phyloP scores from a whole-genome alignment of 805 yeast genomes.

The Blastobotrys attinorum region DNA sequence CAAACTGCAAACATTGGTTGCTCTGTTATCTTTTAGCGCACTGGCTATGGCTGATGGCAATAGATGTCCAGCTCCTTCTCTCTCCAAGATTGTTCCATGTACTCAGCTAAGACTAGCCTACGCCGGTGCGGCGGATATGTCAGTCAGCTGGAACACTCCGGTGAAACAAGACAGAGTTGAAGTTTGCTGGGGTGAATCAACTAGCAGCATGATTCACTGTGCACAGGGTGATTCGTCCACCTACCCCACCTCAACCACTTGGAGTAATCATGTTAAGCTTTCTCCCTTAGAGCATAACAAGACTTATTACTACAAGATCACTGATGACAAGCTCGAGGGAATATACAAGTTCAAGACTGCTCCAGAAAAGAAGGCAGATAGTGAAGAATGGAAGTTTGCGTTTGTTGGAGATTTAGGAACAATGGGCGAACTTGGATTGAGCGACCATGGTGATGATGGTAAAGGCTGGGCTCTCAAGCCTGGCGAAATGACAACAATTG shows the following conservation, averaged over 20 bases:
- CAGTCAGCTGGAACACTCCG: constrained; percentile 24
- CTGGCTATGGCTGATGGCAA: too few species aligned
- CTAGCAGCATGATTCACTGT: constrained; percentile 2
- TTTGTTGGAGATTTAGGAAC: constrained; percentile 16
- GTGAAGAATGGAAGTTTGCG: constrained; percentile 13
- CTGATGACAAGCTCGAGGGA: neutral
- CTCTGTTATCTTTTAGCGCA: too few species aligned
- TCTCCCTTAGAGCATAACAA: constrained; percentile 18
- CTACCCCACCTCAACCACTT: constrained; percentile 17
- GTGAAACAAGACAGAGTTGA: constrained; percentile 9
- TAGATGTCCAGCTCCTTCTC: too few species aligned
- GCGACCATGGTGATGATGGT: constrained; percentile 4
- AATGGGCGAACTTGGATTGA: constrained; percentile 14
- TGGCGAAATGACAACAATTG: constrained; percentile 16
- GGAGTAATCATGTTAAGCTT: constrained; percentile 22
- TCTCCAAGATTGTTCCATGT: too few species aligned
- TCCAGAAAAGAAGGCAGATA: constrained; percentile 8
- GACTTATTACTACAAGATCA: constrained; percentile 19
- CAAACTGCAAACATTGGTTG: too few species aligned
- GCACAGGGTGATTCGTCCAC: constrained; percentile 16
- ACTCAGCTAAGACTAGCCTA: constrained; percentile 20
- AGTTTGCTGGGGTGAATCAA: neutral
- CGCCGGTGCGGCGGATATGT: constrained; percentile 20
- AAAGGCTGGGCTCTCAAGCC: constrained; percentile 14
- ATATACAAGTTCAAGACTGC: constrained; percentile 12